Percentiles rank a stretch among this genome's conserved stretches.
phyloP scores from a whole-genome alignment of 2,329 filamentous ascomycete species.

The Chrysoporthe deuterocubensis region DNA sequence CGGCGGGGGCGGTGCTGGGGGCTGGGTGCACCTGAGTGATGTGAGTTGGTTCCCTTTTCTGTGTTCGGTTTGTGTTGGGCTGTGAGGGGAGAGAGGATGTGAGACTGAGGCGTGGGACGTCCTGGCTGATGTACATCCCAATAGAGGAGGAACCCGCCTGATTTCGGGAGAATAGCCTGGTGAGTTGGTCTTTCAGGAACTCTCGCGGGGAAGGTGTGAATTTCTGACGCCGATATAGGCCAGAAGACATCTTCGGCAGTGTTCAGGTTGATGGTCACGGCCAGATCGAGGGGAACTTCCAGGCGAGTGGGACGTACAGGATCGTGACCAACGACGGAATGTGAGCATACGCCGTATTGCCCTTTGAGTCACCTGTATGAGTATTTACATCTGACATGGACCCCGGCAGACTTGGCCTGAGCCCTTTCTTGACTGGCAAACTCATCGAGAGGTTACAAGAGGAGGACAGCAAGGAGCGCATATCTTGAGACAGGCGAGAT shows the following conservation, averaged over 20 bases:
- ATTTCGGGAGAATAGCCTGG: conserved; percentile 70
- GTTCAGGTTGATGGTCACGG: conserved; percentile 65
- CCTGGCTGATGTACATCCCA: not conserved
- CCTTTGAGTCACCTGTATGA: not conserved
- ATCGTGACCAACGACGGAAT: conserved; percentile 30
- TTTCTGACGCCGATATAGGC: conserved; percentile 38
- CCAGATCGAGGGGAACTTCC: conserved; percentile 60
- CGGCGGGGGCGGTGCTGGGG: conserved; percentile 62
- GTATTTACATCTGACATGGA: not conserved
- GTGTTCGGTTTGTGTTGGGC: not conserved
- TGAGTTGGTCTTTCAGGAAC: conserved; percentile 26
- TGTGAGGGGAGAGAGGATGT: no score
- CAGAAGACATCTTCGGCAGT: conserved; percentile 72
- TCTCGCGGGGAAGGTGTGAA: not conserved
- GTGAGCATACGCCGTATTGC: conserved; percentile 14
- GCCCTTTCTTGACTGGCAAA: conserved; percentile 28
- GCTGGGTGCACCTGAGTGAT: conserved; percentile 69
- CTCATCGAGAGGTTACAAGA: conserved; percentile 24
- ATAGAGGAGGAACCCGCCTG: conserved; percentile 62
- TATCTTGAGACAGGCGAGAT: conserved; percentile 7
- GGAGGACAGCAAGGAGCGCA: conserved; percentile 25
- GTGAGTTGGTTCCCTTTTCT: conserved; percentile 28
- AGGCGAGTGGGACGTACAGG: conserved; percentile 58
- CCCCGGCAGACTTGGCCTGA: conserved; percentile 23
- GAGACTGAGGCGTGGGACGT: not conserved